Evolutionary conservation across 2,329 filamentous ascomycete genomes (phyloP), one percentile per base, ranked within the genome.

Genomic region (Phyllosticta citribraziliensis): DNA sequence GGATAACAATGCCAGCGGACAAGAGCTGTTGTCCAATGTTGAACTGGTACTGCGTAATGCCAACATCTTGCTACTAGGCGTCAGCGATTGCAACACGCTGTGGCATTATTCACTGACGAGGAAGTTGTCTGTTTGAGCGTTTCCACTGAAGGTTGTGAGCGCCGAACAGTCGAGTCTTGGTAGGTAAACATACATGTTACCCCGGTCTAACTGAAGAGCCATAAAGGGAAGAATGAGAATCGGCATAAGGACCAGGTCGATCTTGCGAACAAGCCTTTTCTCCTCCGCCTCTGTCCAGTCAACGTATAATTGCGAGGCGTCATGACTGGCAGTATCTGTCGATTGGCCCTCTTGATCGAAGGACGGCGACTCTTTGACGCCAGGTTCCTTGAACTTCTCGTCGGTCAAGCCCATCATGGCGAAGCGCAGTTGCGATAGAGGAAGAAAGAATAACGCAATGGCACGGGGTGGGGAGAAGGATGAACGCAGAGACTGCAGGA

Each of bases 1-100:
- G 67, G 20, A 72, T 66, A 4, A 72, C 69, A 57, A 72, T 71
- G 20, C 70, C 70, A 2, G 71, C 64, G 0, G 68, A 71, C 9
- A 72, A 65, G 65, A 71, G 69, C 55, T 72, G 70, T 56, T 71
- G 69, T 25, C 70, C 69, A 14, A 72, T 65, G 17, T 72, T 72
- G 66, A 70, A 72, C 19, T 71, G 66, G 35, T 70, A 62, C 47
- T 71, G 69, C 3, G 61, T 67, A 59, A 72, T 70, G 22, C 65
- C 64, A 19, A 72, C 62, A 57, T 72, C 69, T 57, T 70, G 53
- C 58, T 60, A 11, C 3, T 52, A 3, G 10, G 14, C n/a, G 24
- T 60, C 6, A 60, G 54, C 20, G 9, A 9, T 20, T n/a, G 12
- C 24, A 17, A 25, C 10, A 2, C 14, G 11, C 2, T 9, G 14